Percentiles rank a stretch among this genome's conserved stretches.
Conservation (phyloP, 1,139 yeast species). For the Suhomyces bolitotheri region DNA sequence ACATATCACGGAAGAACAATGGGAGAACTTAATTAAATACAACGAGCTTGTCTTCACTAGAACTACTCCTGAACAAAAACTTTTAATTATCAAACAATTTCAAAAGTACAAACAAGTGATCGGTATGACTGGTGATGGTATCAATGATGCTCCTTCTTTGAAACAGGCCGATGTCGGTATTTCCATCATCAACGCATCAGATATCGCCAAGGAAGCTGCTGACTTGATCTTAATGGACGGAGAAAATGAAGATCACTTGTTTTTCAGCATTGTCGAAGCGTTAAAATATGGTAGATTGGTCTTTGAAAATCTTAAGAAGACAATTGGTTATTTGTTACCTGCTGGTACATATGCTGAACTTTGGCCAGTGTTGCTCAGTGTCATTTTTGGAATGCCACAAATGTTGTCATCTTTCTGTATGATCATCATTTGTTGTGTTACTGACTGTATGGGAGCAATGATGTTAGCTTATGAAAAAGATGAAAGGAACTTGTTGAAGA, state of each 20-base stretch:
- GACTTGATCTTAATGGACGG: conserved; percentile 44
- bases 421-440: conserved; percentile 52
- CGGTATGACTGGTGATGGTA: conserved; percentile 58
- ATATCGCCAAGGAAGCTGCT: conserved; percentile 59
- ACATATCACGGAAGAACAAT: conserved; percentile 39
- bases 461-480: conserved; percentile 47
- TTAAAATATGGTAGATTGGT: conserved; percentile 50
- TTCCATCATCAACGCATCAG: conserved; percentile 52
- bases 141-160: conserved; percentile 54
- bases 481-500: conserved; percentile 44
- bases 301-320: conserved; percentile 52
- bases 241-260: conserved; percentile 28
- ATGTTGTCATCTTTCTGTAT: conserved; percentile 51
- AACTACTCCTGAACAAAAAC: conserved; percentile 56
- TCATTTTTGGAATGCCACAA: conserved; percentile 53
- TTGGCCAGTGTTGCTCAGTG: conserved; percentile 53
- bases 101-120: conserved; percentile 46
- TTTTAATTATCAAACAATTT: conserved; percentile 49
- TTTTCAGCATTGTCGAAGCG: conserved; percentile 50
- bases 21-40: conserved; percentile 41
- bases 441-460: conserved; percentile 50
- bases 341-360: conserved; percentile 56
- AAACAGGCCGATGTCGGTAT: conserved; percentile 56
- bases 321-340: conserved; percentile 51
- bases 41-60: conserved; percentile 52